Base-by-base conservation (phyloP, 1,284 basidiomycete genomes). In the Trametes versicolor region DNA sequence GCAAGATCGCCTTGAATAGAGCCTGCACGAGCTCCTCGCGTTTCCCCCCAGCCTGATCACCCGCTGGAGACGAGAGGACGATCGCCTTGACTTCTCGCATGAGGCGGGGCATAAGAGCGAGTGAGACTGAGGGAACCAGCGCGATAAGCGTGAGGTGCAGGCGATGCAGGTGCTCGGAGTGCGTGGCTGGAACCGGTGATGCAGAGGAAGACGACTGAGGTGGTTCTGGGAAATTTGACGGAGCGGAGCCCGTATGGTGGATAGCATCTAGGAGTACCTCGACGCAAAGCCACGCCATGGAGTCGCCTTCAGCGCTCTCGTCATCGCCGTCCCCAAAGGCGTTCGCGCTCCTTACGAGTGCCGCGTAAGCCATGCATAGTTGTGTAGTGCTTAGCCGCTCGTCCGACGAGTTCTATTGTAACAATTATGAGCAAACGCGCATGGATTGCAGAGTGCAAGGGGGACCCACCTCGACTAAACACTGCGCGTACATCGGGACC, bases 401-500 rank as follows among this genome's bases (percentile, higher is more conserved):
- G 51, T 89, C 83, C 0, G 72, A 73, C 1, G 91, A 89, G 74
- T 92, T 93, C 91, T 93, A 58, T 52, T 10, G 13, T 2, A 17
- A 32, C 15, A 29, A n/a, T 13, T 12, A 15, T 34, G n/a, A 23
- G 45, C 29, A 41, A 27, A 37, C 6, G 4, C 3, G 25, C 0
- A n/a, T 32, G 32, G 47, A 34, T 15, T 45, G 17, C 47, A 8
- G 4, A 4, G 15, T 17, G 47, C 13, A 8, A n/a, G 10, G 21
- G 23, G 13, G 4, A 72, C 82, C 69, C 68, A 90, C 91, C 79
- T 91, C 85, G 52, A 93, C 82, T 36, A 93, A 77, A 74, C 85
- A 89, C 48, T 80, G 77, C 2, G 83, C 80, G 73, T 93, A 93
- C 71, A 88, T 91, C 0, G 91, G 90, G 2, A 92, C 81, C 69